Conservation (phyloP, 352 stramenopile species). For the Thalassiosira mediterranea region DNA sequence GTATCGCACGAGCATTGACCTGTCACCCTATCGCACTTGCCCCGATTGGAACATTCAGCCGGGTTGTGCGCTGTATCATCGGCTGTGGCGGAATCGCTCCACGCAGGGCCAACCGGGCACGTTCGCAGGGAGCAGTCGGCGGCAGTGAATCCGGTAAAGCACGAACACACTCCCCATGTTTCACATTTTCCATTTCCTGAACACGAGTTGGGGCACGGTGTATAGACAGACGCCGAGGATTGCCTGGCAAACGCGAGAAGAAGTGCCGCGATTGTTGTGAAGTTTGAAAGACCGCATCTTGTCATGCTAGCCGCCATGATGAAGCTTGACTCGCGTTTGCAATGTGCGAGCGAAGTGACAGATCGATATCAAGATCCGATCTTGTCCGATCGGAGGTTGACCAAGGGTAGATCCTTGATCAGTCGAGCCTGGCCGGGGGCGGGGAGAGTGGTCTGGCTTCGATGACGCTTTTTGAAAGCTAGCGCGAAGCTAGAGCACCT, state of each 20-base stretch:
- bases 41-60: constrained; percentile 89
- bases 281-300: too few relatives aligned
- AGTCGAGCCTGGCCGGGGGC: too few relatives aligned
- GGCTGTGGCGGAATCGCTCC: constrained; percentile 58
- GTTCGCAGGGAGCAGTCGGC: constrained; percentile 90
- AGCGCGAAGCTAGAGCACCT: too few relatives aligned
- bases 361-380: too few relatives aligned
- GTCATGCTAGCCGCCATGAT: too few relatives aligned
- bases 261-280: too few relatives aligned
- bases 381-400: too few relatives aligned
- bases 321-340: too few relatives aligned
- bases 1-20: constrained; percentile 93
- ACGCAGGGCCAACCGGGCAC: constrained; percentile 85
- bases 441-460: too few relatives aligned
- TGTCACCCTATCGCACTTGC: constrained; percentile 93
- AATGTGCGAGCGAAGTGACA: too few relatives aligned
- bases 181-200: constrained; percentile 89
- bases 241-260: constrained; percentile 1
- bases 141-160: constrained; percentile 88
- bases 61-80: constrained; percentile 73
- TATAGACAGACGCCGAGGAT: constrained; percentile 13
- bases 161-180: constrained; percentile 78
- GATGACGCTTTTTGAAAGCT: too few relatives aligned
- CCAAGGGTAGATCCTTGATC: too few relatives aligned
- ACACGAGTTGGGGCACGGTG: constrained; percentile 86